phyloP scores from a whole-genome alignment of 73 alveolate species.

The Tetrahymena thermophila region DNA sequence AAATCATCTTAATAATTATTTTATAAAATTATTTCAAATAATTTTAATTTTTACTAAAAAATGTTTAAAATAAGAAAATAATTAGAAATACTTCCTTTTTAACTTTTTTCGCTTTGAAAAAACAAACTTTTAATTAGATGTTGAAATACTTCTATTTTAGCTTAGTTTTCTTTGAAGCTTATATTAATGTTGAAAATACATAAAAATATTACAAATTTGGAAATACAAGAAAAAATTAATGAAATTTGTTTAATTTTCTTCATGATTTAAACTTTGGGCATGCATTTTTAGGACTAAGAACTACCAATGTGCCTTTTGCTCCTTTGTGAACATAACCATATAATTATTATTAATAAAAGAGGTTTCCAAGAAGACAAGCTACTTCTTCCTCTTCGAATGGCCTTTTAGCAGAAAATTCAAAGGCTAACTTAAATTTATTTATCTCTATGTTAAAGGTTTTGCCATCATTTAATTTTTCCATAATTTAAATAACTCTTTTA shows the following conservation, averaged over 20 bases:
- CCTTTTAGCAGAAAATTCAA: background rate
- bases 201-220: too few relatives aligned
- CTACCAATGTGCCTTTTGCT: background rate
- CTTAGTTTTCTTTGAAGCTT: too few relatives aligned
- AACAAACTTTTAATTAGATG: too few relatives aligned
- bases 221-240: too few relatives aligned
- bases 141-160: too few relatives aligned
- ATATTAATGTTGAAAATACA: too few relatives aligned
- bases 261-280: background rate
- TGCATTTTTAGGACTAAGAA: background rate
- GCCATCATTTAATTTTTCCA: background rate
- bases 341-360: background rate
- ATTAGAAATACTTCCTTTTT: too few relatives aligned
- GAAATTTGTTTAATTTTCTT: background rate
- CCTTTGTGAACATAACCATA: background rate
- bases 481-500: background rate
- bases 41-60: too few relatives aligned
- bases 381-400: background rate
- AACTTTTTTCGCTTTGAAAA: too few relatives aligned
- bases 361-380: background rate
- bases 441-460: background rate
- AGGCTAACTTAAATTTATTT: background rate
- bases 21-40: too few relatives aligned
- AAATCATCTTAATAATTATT: too few relatives aligned
- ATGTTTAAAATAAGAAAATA: too few relatives aligned